Evolutionary conservation across 352 stramenopile genomes (phyloP), one percentile per base, ranked within the genome.

Genomic region (Phytopythium oedochilum): DNA sequence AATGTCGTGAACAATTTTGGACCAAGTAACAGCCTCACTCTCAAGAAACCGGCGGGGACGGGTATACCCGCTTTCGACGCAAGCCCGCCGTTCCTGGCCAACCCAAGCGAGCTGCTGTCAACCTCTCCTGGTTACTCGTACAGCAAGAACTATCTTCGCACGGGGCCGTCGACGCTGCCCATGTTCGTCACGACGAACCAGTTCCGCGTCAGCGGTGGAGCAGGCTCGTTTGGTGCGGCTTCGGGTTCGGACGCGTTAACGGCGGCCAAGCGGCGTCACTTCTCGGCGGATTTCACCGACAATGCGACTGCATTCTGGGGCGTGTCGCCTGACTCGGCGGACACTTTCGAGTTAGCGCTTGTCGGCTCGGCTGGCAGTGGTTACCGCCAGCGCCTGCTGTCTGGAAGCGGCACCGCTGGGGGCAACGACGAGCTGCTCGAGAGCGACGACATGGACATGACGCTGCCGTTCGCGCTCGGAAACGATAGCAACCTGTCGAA

Each of bases 101-200:
- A 89, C 44, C 78, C 82, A 1, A 70, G 71, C 14, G 82, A 92
- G 43, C 40, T 91, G 29, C 57, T 89, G 8, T 92, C 79, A 3
- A 89, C 78, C 2, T 89, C 82, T 4, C 82, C 82, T 28, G 82
- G 75, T 0, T 89, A 89, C 55, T 84, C 73, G 14, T 85, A 88
- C 63, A 86, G 68, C 57, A 92, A 86, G 59, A 83, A 85, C 29
- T 87, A 75, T 39, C 63, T 80, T 47, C 55, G 60, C 40, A 74
- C 76, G 22, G 57, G 68, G 38, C 66, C 70, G 7, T 75, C 78
- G 22, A 77, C 61, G 28, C 39, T 73, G 10, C 75, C 75, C 6
- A 84, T 77, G 14, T 84, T 89, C 43, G 59, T 76, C 20, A 88
- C 78, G 14, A 91, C 75, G 0, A 77, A 88, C 32, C 60, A 73